Evolutionary conservation across 1,139 yeast genomes (phyloP), one percentile per base, ranked within the genome.

Genomic region (Suhomyces wounanorum): DNA sequence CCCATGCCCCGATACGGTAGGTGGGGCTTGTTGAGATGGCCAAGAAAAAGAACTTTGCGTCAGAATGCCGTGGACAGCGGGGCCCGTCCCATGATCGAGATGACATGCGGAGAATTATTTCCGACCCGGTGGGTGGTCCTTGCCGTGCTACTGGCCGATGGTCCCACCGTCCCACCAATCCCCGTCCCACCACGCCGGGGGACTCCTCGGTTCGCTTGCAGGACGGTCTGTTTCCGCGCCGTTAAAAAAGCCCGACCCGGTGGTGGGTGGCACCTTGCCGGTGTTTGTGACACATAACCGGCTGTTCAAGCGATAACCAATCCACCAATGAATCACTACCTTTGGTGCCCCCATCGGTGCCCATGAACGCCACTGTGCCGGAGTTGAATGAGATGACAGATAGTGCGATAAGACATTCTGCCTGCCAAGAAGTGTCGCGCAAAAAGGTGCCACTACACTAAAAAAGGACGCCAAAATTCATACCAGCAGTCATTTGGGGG

Each of bases 21-120:
- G 44, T 23, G 38, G 44, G 44, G 39, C 39, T 33, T 8, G 31
- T n/a, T n/a, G 36, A 16, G 37, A 14, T 18, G 23, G 47, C 47
- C 47, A 44, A 44, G 47, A 44, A 44, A 44, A 44, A 44, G 11
- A n/a, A n/a, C 21, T 18, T 23, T 13, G 30, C 30, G 21, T 14
- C 36, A 42, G 40, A 37, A 44, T 44, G 47, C 47, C 47, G 47
- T 28, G 35, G 31, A 42, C 30, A 35, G 36, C 30, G 42, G 37
- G 46, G 11, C 10, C 14, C 18, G 37, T 33, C 37, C 37, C 37
- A 18, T 33, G 37, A 33, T 16, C 18, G 42, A 21, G 45, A 43
- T 18, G 40, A 25, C 21, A 17, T 18, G 40, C 26, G 45, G 31
- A 16, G 40, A 33, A 33, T 1, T 7, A 33, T 33, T 33, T 33